phyloP scores from a whole-genome alignment of 1,284 basidiomycete genomes.

The Tilletia setariae region DNA sequence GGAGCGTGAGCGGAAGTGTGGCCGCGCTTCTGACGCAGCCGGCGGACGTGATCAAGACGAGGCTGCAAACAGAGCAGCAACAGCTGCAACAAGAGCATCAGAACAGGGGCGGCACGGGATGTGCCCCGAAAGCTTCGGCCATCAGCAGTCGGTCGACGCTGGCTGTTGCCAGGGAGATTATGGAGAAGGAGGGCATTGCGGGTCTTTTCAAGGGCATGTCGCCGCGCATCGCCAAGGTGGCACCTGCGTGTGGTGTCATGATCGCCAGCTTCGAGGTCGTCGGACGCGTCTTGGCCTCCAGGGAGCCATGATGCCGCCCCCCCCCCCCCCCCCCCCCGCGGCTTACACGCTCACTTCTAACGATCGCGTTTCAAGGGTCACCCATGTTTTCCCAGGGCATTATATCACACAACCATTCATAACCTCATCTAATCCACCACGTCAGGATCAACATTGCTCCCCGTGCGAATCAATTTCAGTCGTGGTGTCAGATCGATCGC shows the following conservation, averaged over 20 bases:
- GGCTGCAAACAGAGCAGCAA: conserved; percentile 64
- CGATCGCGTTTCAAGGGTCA: too few species aligned
- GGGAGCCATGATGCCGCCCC: neutral
- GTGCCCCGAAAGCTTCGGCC: conserved; percentile 49
- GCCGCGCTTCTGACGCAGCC: conserved; percentile 89
- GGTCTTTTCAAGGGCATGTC: conserved; percentile 81
- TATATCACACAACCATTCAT: too few species aligned
- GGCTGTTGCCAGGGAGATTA: conserved; percentile 69
- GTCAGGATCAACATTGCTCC: too few species aligned
- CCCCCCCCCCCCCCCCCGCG: too few species aligned
- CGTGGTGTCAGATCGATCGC: too few species aligned
- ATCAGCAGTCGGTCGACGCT: conserved; percentile 56
- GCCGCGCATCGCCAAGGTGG: conserved; percentile 90
- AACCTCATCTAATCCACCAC: too few species aligned
- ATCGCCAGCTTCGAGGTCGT: conserved; percentile 87
- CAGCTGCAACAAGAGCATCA: too few species aligned
- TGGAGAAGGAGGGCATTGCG: conserved; percentile 71
- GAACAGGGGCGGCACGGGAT: neutral
- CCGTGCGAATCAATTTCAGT: too few species aligned
- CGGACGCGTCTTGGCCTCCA: conserved; percentile 25
- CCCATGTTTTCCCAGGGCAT: too few species aligned
- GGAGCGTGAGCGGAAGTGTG: conserved; percentile 62
- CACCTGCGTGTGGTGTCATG: conserved; percentile 98
- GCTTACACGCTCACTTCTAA: too few species aligned
- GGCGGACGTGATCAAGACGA: conserved; percentile 93